A percentile compares a stretch with the other conserved stretches of the same genome.
phyloP scores from a whole-genome alignment of 148 eudicot species.

The Camellia lanceoleosa region DNA sequence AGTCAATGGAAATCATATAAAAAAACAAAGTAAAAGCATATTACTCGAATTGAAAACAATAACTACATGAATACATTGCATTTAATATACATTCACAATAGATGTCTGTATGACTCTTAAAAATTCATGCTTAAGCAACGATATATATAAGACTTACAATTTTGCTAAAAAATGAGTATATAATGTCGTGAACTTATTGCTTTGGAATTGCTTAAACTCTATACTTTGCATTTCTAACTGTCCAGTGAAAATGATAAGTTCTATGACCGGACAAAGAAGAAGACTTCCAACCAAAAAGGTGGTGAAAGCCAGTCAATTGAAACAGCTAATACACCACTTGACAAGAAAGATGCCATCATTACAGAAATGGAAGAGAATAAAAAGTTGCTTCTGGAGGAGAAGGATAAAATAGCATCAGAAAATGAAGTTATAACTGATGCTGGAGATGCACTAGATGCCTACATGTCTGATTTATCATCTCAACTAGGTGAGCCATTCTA shows the following conservation, averaged over 20 bases:
- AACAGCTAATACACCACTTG: conserved; percentile 96
- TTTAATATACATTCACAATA: no score
- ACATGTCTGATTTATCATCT: conserved; percentile 85
- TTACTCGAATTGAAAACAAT: no score
- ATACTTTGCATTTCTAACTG: background rate
- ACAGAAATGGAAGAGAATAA: conserved; percentile 75
- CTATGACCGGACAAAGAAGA: conserved; percentile 84
- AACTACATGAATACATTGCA: no score
- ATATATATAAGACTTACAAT: background rate
- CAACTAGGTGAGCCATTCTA: conserved; percentile 62
- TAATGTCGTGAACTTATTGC: background rate
- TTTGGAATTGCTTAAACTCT: background rate
- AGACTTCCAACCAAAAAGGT: conserved; percentile 46
- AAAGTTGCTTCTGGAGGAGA: conserved; percentile 58
- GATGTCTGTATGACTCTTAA: background rate
- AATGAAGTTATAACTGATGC: conserved; percentile 37
- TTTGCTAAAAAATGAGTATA: background rate
- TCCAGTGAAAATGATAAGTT: conserved; percentile 92
- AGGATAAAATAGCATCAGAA: conserved; percentile 37
- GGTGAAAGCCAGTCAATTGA: conserved; percentile 65
- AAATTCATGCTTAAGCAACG: background rate
- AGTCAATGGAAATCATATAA: no score
- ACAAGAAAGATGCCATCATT: conserved; percentile 64
- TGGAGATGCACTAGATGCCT: conserved; percentile 90
- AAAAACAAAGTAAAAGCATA: no score